Conservation (phyloP, 1,139 yeast genomes). For the Trichomonascaceae sp. region DNA sequence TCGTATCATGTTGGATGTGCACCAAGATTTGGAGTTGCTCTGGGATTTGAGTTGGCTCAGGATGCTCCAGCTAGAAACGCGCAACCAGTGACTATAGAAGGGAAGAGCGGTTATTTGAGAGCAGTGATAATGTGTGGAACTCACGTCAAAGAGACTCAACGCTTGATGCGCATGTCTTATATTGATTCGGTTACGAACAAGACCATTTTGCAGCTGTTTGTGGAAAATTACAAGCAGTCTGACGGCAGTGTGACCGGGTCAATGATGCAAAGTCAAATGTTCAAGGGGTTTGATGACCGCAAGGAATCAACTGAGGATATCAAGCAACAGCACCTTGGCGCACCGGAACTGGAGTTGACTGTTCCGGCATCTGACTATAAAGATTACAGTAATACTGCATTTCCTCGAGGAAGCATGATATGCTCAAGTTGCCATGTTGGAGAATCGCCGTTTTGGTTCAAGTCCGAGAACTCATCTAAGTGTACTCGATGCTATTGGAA, state of each 20-base stretch:
- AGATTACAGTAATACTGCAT: constrained; percentile 1
- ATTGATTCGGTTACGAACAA: constrained; percentile 22
- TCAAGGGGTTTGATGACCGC: constrained; percentile 9
- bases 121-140: constrained; percentile 32
- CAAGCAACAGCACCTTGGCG: background rate
- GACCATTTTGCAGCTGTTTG: constrained; percentile 30
- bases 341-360: constrained; percentile 5
- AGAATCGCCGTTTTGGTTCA: constrained; percentile 20
- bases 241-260: constrained; percentile 22
- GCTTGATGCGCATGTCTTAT: constrained; percentile 21
- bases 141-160: constrained; percentile 19
- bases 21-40: constrained; percentile 27
- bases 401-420: background rate
- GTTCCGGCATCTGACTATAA: background rate
- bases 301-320: background rate
- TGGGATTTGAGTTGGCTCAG: constrained; percentile 28
- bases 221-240: constrained; percentile 24
- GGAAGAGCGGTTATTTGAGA: constrained; percentile 31
- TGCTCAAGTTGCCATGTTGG: constrained; percentile 17
- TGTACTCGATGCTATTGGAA: constrained; percentile 17
- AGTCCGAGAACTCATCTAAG: constrained; percentile 3
- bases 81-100: constrained; percentile 31
- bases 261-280: constrained; percentile 16
- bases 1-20: constrained; percentile 66
- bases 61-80: background rate